Evolutionary conservation across 192 early-diverging fungal species (phyloP).

Genomic region (Coemansia sp.): DNA sequence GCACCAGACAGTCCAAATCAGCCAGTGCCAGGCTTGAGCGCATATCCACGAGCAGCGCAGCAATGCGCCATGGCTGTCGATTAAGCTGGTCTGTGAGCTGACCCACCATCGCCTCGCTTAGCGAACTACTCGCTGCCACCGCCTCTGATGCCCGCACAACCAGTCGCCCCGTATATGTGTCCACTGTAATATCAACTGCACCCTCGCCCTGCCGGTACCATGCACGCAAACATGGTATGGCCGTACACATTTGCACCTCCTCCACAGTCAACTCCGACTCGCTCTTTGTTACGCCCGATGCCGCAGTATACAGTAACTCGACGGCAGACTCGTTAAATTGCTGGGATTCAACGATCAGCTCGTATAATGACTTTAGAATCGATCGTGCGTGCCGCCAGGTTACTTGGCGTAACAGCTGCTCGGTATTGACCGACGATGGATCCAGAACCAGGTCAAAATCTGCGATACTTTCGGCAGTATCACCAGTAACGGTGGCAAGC

Average conservation of each 20-base stretch:
- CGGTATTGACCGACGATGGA: conserved; percentile 26
- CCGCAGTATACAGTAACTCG: conserved; percentile 26
- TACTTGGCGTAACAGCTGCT: conserved; percentile 33
- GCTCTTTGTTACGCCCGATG: conserved; percentile 17
- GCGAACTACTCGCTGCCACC: conserved; percentile 17
- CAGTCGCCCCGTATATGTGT: conserved; percentile 35
- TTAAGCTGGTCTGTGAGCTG: conserved; percentile 46
- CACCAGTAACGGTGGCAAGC: neutral
- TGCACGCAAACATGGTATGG: conserved; percentile 38
- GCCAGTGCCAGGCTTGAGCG: conserved; percentile 44
- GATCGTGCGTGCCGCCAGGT: conserved; percentile 40
- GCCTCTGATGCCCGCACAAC: conserved; percentile 41
- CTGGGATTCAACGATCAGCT: conserved; percentile 16
- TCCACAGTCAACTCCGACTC: conserved; percentile 9
- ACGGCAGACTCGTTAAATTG: conserved; percentile 28
- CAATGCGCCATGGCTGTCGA: conserved; percentile 39
- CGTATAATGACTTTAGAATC: conserved; percentile 31
- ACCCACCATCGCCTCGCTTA: conserved; percentile 38
- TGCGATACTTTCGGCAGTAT: neutral
- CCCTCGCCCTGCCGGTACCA: conserved; percentile 47
- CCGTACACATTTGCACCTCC: conserved; percentile 12
- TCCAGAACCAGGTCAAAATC: conserved; percentile 23
- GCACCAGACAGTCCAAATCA: conserved; percentile 44
- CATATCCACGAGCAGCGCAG: conserved; percentile 43
- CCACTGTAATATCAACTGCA: conserved; percentile 45